Percentiles rank a stretch among this genome's conserved stretches.
These are phyloP conservation scores for Hirschioporus abietinus DNA, from an alignment of 768 basidiomycete species.

Conservation along the genomic window DNA sequence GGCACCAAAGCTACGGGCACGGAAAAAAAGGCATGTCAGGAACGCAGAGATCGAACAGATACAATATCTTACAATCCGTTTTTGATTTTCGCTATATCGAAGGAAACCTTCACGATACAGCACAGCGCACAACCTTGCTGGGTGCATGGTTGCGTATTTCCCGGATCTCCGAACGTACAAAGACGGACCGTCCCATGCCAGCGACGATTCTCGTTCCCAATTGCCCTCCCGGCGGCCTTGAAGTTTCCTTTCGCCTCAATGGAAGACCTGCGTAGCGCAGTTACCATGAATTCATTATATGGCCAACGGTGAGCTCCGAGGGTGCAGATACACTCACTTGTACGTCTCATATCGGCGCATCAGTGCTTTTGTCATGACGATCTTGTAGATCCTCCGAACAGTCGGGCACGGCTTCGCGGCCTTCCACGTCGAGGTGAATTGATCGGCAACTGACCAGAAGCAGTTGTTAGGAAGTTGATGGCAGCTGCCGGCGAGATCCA, in stretches of 20 bases:
- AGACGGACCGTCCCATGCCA: constrained; percentile 70
- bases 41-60: background rate
- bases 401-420: constrained; percentile 51
- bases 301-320: too few species aligned
- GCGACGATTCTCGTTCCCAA: constrained; percentile 68
- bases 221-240: constrained; percentile 42
- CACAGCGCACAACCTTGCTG: constrained; percentile 57
- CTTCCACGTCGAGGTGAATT: constrained; percentile 67
- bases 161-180: constrained; percentile 60
- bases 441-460: constrained; percentile 44
- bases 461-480: background rate
- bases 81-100: constrained; percentile 63
- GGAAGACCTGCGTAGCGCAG: constrained; percentile 30
- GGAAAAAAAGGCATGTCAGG: background rate
- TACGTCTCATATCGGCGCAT: constrained; percentile 57
- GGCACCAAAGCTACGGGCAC: constrained; percentile 48
- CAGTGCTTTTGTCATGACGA: constrained; percentile 43
- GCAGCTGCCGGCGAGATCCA: constrained; percentile 12
- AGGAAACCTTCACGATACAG: constrained; percentile 58
- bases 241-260: constrained; percentile 63
- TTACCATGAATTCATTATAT: too few species aligned
- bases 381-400: constrained; percentile 61
- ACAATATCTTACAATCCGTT: constrained; percentile 52
- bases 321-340: constrained; percentile 32
- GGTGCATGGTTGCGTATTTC: constrained; percentile 48